phyloP scores from a whole-genome alignment of 2,329 filamentous ascomycete genomes.

The Chalaropsis thielavioides region DNA sequence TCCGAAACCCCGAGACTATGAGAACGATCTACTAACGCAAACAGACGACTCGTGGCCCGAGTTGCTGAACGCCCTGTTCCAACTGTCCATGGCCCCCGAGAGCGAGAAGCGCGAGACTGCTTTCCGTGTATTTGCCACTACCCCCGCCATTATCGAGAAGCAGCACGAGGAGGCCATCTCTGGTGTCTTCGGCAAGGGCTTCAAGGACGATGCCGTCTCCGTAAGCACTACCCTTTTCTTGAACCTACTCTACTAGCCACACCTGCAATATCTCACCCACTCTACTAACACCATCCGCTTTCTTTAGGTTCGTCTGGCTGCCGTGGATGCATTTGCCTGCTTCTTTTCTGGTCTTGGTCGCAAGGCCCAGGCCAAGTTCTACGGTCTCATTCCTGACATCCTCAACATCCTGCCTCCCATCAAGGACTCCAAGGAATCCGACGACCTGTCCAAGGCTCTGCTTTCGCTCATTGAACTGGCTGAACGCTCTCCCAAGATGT shows the following conservation, averaged over 20 bases:
- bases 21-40: not conserved
- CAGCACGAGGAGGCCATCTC: conserved; percentile 88
- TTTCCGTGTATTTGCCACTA: conserved; percentile 89
- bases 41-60: conserved; percentile 79
- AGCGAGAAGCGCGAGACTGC: conserved; percentile 77
- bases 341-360: conserved; percentile 88
- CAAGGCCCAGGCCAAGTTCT: conserved; percentile 81
- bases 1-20: not conserved
- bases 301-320: conserved; percentile 66
- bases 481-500: conserved; percentile 93
- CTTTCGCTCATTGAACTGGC: conserved; percentile 87
- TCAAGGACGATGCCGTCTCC: conserved; percentile 71
- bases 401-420: conserved; percentile 89
- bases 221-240: conserved; percentile 37
- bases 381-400: conserved; percentile 70
- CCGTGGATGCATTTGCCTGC: conserved; percentile 91
- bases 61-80: conserved; percentile 71
- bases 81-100: conserved; percentile 75
- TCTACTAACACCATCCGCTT: not conserved
- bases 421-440: conserved; percentile 80
- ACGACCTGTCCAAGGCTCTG: conserved; percentile 79
- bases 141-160: conserved; percentile 87
- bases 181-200: conserved; percentile 76
- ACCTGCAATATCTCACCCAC: not conserved
- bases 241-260: not conserved